Conservation (phyloP, 2,329 filamentous ascomycete genomes). For the Xylariaceae sp. region DNA sequence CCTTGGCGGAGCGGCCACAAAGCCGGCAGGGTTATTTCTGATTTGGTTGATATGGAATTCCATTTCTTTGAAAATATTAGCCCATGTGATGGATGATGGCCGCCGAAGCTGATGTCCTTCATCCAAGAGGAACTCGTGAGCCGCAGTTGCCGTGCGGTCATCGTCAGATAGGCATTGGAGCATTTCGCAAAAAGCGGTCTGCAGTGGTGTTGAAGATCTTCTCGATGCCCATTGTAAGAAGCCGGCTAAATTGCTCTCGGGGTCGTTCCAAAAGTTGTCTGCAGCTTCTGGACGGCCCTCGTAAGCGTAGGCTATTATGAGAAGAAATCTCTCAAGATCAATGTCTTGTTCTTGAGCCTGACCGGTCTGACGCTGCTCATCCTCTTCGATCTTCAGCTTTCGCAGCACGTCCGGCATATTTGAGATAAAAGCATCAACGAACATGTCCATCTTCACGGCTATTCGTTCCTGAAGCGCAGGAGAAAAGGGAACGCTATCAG, state of each 20-base stretch:
- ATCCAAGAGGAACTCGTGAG: slow-evolving; percentile 85
- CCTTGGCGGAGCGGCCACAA: slow-evolving; percentile 52
- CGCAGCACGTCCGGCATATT: slow-evolving; percentile 92
- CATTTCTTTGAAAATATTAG: slow-evolving; percentile 87
- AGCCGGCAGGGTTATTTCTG: slow-evolving; percentile 62
- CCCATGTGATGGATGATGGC: slow-evolving; percentile 83
- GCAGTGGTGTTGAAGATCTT: slow-evolving; percentile 89
- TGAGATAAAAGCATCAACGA: slow-evolving; percentile 88
- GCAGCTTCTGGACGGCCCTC: slow-evolving; percentile 81
- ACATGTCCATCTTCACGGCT: slow-evolving; percentile 78
- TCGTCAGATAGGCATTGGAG: slow-evolving; percentile 82
- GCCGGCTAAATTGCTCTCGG: slow-evolving; percentile 87
- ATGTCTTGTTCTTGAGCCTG: slow-evolving; percentile 63
- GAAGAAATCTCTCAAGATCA: slow-evolving; percentile 82
- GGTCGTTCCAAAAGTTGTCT: slow-evolving; percentile 85
- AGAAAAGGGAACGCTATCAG: slow-evolving; percentile 66
- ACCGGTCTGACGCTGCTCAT: slow-evolving; percentile 73
- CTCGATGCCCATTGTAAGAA: slow-evolving; percentile 98
- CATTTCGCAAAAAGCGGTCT: slow-evolving; percentile 96
- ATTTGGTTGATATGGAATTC: slow-evolving; percentile 78
- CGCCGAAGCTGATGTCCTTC: slow-evolving; percentile 76
- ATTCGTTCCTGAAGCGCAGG: slow-evolving; percentile 67
- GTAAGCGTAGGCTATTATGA: slow-evolving; percentile 89
- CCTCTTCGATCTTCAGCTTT: slow-evolving; percentile 81
- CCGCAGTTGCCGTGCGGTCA: slow-evolving; percentile 74